These are phyloP conservation scores for barley (Hordeum vulgare) DNA, from an alignment of 176 grass and related monocot species.

Conservation along the genomic window DNA sequence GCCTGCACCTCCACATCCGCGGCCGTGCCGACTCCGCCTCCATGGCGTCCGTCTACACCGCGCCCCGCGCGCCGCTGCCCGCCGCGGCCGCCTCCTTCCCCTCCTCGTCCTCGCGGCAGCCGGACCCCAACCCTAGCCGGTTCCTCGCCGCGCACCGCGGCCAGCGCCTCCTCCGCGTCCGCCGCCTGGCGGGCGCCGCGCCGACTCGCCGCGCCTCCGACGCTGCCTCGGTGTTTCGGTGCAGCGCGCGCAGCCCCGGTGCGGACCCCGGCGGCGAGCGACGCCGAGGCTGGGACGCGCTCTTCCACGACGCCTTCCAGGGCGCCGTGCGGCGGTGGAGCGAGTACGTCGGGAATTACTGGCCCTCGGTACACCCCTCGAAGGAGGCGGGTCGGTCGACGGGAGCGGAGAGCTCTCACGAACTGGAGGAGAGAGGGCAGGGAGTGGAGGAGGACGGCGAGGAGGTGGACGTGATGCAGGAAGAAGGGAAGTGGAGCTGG, in stretches of 20 bases:
- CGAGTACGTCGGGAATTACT: conserved; percentile 53
- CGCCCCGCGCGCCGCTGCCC: conserved; percentile 36
- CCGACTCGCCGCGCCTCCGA: not conserved
- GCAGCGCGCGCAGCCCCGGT: conserved; percentile 11
- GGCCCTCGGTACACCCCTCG: conserved; percentile 12
- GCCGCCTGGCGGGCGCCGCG: conserved; percentile 16
- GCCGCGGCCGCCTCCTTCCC: conserved; percentile 5
- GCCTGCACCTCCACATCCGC: not conserved
- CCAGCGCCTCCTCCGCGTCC: conserved; percentile 33
- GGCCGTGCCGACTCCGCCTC: not conserved
- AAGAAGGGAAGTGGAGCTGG: conserved; percentile 73
- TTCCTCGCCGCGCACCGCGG: conserved; percentile 19
- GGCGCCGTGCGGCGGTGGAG: conserved; percentile 55
- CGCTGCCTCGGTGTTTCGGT: not conserved
- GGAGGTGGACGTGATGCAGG: conserved; percentile 19
- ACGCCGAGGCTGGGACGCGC: conserved; percentile 58
- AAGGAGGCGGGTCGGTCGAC: conserved; percentile 16
- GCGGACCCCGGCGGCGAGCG: conserved; percentile 31
- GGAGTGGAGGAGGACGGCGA: conserved; percentile 4
- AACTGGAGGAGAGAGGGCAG: not conserved
- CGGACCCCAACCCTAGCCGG: conserved; percentile 40
- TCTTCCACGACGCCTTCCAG: conserved; percentile 52
- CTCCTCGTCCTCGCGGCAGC: not conserved
- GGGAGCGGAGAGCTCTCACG: not conserved
- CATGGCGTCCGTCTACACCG: conserved; percentile 47